Conservation (phyloP, 768 basidiomycete species). For the Panaeolus papilionaceus region DNA sequence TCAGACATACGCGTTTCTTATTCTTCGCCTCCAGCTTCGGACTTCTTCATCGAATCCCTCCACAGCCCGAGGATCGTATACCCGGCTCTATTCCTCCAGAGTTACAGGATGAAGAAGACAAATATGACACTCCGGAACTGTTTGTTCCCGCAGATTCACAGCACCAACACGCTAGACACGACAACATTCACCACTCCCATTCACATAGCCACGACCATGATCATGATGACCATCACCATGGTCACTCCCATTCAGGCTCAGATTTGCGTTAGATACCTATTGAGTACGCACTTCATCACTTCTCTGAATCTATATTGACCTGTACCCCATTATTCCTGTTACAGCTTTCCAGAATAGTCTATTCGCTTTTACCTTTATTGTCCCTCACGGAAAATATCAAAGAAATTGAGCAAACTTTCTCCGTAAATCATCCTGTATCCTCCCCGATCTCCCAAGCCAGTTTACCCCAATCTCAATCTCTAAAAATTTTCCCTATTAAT, state of each 20-base stretch:
- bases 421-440: neutral
- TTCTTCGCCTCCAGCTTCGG: conserved; percentile 66
- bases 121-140: conserved; percentile 67
- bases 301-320: neutral
- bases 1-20: conserved; percentile 13
- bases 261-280: neutral
- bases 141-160: conserved; percentile 76
- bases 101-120: conserved; percentile 52
- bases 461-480: neutral
- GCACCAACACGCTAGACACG: conserved; percentile 17
- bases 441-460: neutral
- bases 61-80: conserved; percentile 64
- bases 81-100: conserved; percentile 65
- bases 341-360: neutral
- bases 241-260: neutral
- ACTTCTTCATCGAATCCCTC: conserved; percentile 91
- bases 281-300: neutral
- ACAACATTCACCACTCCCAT: conserved; percentile 33
- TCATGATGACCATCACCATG: conserved; percentile 11
- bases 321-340: neutral
- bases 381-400: neutral
- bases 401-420: neutral
- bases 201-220: conserved; percentile 23
- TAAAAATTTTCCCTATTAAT: neutral
- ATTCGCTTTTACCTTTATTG: neutral